phyloP scores from a whole-genome alignment of 768 basidiomycete species.

The Lyophyllum shimeji region DNA sequence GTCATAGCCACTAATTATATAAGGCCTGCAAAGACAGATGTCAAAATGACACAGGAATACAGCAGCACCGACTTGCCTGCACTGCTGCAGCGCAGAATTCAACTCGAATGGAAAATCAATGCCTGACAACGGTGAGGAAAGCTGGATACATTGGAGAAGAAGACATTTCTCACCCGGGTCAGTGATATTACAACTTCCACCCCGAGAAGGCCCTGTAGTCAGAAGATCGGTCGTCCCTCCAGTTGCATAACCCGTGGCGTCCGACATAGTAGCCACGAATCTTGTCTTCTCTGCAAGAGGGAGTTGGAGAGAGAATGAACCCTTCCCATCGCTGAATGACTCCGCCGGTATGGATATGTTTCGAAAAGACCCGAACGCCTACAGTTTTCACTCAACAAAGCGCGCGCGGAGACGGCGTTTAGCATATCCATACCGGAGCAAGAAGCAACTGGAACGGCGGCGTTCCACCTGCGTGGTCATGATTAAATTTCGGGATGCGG shows the following conservation, averaged over 20 bases:
- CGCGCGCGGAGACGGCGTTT: not conserved
- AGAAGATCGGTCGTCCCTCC: slow-evolving; percentile 58
- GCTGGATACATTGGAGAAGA: not conserved
- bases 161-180: slow-evolving; percentile 33
- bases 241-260: slow-evolving; percentile 64
- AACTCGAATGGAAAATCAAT: slow-evolving; percentile 48
- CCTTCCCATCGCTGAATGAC: slow-evolving; percentile 54
- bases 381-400: slow-evolving; percentile 11
- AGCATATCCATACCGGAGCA: slow-evolving; percentile 42
- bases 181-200: slow-evolving; percentile 51
- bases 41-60: not conserved
- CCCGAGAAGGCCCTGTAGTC: slow-evolving; percentile 45
- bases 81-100: slow-evolving; percentile 57
- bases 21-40: slow-evolving; percentile 35
- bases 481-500: slow-evolving; percentile 7
- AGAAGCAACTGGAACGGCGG: slow-evolving; percentile 53
- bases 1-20: slow-evolving; percentile 42
- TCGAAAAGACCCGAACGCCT: slow-evolving; percentile 55
- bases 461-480: slow-evolving; percentile 46
- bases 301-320: slow-evolving; percentile 50
- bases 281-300: slow-evolving; percentile 35
- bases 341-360: slow-evolving; percentile 55
- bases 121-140: slow-evolving; percentile 19
- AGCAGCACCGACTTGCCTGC: slow-evolving; percentile 43
- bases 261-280: slow-evolving; percentile 68